Evolutionary conservation across 2,329 filamentous ascomycete species (phyloP).

Genomic region (Aspergillus spinulosporus): DNA sequence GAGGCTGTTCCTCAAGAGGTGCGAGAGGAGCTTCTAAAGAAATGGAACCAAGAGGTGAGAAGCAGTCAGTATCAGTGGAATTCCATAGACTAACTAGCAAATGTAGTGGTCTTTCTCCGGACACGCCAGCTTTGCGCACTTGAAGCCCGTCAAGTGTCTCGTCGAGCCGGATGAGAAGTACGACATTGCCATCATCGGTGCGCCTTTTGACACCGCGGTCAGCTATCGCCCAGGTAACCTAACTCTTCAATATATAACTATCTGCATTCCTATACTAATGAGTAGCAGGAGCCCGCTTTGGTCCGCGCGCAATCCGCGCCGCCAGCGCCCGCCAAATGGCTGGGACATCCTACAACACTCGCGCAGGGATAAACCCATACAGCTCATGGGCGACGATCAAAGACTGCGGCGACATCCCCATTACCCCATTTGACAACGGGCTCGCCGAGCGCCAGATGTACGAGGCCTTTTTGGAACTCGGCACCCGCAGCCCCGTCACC

Average conservation of each 20-base stretch:
- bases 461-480: slow-evolving; percentile 72
- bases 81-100: background rate
- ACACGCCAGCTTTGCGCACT: slow-evolving; percentile 73
- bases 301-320: slow-evolving; percentile 81
- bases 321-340: slow-evolving; percentile 78
- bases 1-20: slow-evolving; percentile 42
- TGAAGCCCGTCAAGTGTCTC: slow-evolving; percentile 68
- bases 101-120: slow-evolving; percentile 67
- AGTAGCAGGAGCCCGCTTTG: slow-evolving; percentile 67
- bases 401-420: slow-evolving; percentile 88
- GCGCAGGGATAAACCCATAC: slow-evolving; percentile 82
- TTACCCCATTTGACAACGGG: slow-evolving; percentile 82
- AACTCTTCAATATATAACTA: background rate
- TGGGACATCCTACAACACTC: slow-evolving; percentile 78
- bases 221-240: slow-evolving; percentile 64
- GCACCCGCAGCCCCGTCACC: slow-evolving; percentile 46
- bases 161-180: slow-evolving; percentile 63
- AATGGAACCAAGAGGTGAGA: slow-evolving; percentile 50
- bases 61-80: background rate
- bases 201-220: slow-evolving; percentile 72
- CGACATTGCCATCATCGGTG: slow-evolving; percentile 72
- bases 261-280: background rate
- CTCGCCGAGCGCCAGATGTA: slow-evolving; percentile 83
- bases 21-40: slow-evolving; percentile 46
- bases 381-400: slow-evolving; percentile 73